A percentile compares a stretch with the other conserved stretches of the same genome.
These are phyloP conservation scores for Polyporus arcularius DNA, from an alignment of 768 basidiomycete species.

Conservation along the genomic window DNA sequence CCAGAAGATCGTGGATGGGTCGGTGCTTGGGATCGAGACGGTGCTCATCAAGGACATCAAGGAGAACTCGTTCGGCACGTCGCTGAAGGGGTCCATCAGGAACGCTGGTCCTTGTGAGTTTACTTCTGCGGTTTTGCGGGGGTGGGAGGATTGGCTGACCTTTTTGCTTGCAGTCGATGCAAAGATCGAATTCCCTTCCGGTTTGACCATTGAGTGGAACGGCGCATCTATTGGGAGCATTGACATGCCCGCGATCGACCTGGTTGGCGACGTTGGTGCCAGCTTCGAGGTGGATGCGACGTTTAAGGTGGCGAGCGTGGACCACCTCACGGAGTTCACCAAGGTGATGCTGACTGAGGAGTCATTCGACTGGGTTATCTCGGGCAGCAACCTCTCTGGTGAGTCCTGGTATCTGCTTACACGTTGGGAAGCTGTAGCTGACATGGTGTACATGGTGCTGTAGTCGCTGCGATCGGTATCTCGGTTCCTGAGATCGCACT, in stretches of 20 bases:
- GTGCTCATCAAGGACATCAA: slow-evolving; percentile 63
- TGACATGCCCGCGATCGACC: slow-evolving; percentile 57
- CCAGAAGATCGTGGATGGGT: slow-evolving; percentile 64
- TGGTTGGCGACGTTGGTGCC: slow-evolving; percentile 66
- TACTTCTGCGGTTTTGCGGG: neutral
- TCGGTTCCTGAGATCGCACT: slow-evolving; percentile 56
- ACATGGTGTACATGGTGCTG: neutral
- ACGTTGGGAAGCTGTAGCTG: neutral
- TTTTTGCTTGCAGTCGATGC: slow-evolving; percentile 53
- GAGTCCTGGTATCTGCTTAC: slow-evolving; percentile 15
- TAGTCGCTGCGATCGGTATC: slow-evolving; percentile 32
- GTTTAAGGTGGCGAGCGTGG: slow-evolving; percentile 60
- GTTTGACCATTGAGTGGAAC: slow-evolving; percentile 62
- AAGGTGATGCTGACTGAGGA: slow-evolving; percentile 66
- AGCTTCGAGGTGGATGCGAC: slow-evolving; percentile 51
- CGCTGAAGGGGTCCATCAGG: slow-evolving; percentile 60
- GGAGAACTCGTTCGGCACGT: slow-evolving; percentile 57
- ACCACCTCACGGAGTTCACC: slow-evolving; percentile 62
- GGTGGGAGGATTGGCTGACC: slow-evolving; percentile 4
- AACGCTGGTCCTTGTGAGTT: slow-evolving; percentile 73
- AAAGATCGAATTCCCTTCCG: slow-evolving; percentile 61
- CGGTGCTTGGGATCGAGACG: slow-evolving; percentile 55
- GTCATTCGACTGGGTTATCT: slow-evolving; percentile 70
- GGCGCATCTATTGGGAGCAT: slow-evolving; percentile 60
- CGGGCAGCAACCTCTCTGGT: slow-evolving; percentile 64